Conservation (phyloP, 2,329 filamentous ascomycete genomes). For the Trichoderma guizhouense region DNA sequence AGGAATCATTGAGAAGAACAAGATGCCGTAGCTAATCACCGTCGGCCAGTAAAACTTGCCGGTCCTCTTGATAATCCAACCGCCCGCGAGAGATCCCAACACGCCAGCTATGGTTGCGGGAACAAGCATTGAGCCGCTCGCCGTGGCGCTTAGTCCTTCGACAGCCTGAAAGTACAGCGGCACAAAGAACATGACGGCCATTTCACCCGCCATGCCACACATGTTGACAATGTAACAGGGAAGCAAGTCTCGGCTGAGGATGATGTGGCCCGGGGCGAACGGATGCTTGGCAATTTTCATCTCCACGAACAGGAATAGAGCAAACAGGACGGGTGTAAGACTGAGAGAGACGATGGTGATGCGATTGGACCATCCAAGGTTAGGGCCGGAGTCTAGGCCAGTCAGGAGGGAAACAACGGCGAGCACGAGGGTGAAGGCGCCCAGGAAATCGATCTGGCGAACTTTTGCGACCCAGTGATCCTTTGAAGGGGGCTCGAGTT, state of each 20-base stretch:
- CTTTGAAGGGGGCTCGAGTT: slow-evolving; percentile 59
- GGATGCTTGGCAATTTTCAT: slow-evolving; percentile 64
- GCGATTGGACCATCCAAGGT: slow-evolving; percentile 62
- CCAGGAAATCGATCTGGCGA: slow-evolving; percentile 67
- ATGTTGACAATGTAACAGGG: slow-evolving; percentile 70
- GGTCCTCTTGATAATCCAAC: slow-evolving; percentile 65
- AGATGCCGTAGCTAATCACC: slow-evolving; percentile 49
- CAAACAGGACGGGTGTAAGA: slow-evolving; percentile 56
- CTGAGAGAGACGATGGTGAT: slow-evolving; percentile 57
- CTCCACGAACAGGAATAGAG: slow-evolving; percentile 67
- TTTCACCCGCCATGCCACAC: slow-evolving; percentile 60
- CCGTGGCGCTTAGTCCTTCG: slow-evolving; percentile 59
- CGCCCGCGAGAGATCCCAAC: slow-evolving; percentile 60
- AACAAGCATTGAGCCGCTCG: slow-evolving; percentile 62
- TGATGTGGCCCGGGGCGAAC: slow-evolving; percentile 71
- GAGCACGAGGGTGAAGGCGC: slow-evolving; percentile 61
- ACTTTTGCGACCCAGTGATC: slow-evolving; percentile 65
- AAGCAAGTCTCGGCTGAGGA: slow-evolving; percentile 64
- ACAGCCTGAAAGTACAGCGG: slow-evolving; percentile 76
- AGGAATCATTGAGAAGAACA: slow-evolving; percentile 51
- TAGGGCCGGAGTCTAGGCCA: slow-evolving; percentile 70
- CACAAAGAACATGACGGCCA: slow-evolving; percentile 65
- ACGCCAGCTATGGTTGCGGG: slow-evolving; percentile 63
- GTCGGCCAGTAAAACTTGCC: slow-evolving; percentile 71
- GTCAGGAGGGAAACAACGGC: slow-evolving; percentile 65